These are phyloP conservation scores for Saraca asoca DNA, from an alignment of 331 rosid genomes.

Conservation along the genomic window DNA sequence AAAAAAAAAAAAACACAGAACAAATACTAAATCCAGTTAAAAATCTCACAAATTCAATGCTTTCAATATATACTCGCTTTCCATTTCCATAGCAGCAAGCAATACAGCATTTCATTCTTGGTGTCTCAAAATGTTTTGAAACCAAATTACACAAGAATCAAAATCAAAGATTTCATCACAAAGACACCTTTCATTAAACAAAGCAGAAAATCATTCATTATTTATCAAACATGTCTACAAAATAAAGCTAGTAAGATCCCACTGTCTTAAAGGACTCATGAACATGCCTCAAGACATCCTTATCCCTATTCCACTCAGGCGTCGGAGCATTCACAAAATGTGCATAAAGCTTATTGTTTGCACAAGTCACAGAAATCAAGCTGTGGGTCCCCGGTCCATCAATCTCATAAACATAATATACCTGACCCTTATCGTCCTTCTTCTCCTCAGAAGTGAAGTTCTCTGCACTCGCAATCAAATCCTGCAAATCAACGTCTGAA, in stretches of 20 bases:
- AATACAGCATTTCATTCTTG: background rate
- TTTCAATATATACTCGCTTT: background rate
- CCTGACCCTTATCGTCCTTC: constrained; percentile 70
- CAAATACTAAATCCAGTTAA: background rate
- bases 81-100: background rate
- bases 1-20: background rate
- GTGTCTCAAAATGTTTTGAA: background rate
- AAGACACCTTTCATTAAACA: background rate
- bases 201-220: background rate
- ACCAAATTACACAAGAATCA: constrained; percentile 10
- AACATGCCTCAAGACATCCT: constrained; percentile 71
- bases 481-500: constrained; percentile 82
- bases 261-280: constrained; percentile 87
- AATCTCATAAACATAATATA: constrained; percentile 79
- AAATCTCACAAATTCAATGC: background rate
- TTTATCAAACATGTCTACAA: background rate
- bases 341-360: constrained; percentile 84
- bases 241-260: constrained; percentile 39
- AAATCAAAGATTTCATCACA: background rate
- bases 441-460: constrained; percentile 61
- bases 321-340: constrained; percentile 90
- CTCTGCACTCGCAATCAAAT: constrained; percentile 63
- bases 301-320: constrained; percentile 82
- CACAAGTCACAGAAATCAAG: constrained; percentile 87
- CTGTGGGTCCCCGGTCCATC: constrained; percentile 73